Base-by-base conservation (phyloP, 225 moss, liverwort and hornwort genomes). In the Sphagnum tenellum region DNA sequence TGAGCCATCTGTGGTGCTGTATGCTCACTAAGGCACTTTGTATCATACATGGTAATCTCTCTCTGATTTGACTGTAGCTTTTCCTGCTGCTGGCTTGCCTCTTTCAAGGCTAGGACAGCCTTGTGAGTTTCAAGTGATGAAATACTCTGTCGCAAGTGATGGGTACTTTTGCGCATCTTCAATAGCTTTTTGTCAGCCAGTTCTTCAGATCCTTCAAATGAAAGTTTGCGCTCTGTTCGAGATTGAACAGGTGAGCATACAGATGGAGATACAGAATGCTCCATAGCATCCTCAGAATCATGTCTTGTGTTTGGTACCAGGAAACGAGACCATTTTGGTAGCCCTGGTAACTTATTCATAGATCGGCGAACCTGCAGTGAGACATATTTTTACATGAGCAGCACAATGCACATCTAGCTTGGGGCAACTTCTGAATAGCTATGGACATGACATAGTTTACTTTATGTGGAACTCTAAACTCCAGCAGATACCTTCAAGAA, bases 171-270 rank as follows among this genome's bases (percentile, higher is more conserved):
- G 76, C 68, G 72, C 55, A 13, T 59, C 53, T 74, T 83, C 62
- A 76, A 58, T 55, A 62, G 64, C 66, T 62, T 77, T 49, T 79
- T 83, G 59, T 83, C 83, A 44, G 51, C 71, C 66, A 74, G 76
- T 44, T 83, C 83, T 51, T 79, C 83, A 50, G 79, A 7, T 64
- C 67, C 83, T 44, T 83, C 83, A 67, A 76, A 79, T 62, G 71
- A 50, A 50, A 72, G 76, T 79, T 73, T 48, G 47, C 67, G 72
- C 59, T 83, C 76, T 59, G 79, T 79, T 9, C 79, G 83, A 9
- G 83, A 83, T 72, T 72, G 79, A 8, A 74, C 69, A 48, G 79
- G 74, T 52, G 83, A 83, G 76, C 83, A 83, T 59, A 69, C 79
- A 9, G 79, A 79, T 61, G 83, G 79, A 13, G 76, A 77, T 50